Evolutionary conservation across 257 asterid species (phyloP), one percentile per base, ranked within the genome.

Genomic region (Verbascum thapsus): DNA sequence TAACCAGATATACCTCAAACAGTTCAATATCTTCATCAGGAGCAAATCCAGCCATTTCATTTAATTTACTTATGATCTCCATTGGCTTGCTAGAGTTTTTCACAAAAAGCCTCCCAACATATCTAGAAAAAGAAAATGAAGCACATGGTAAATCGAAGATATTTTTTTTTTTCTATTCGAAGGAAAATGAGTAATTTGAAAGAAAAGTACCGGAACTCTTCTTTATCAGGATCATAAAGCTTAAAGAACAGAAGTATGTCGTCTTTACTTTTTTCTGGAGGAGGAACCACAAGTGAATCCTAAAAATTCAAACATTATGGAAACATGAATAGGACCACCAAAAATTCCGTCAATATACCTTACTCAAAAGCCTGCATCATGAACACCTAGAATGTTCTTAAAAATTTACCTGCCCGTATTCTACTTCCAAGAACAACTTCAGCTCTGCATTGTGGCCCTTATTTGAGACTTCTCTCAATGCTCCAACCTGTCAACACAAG

Each of bases 201-300:
- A 13, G 34, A 32, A 54, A 30, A 60, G 63, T 82, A 94, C 99
- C 96, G 85, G 56, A 90, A 90, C 75, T 87, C 95, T 78, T 90
- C 97, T 72, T 85, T 94, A 70, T 76, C 90, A 54, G 97, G 95
- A 65, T 92, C 84, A 65, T 81, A 92, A 63, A 82, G 88, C 83
- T 92, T 92, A 69, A 92, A 89, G 84, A 92, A 92, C 75, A 92
- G 85, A 72, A 92, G 84, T 74, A 89, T 80, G 64, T 87, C 96
- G 60, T 92, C 99, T 83, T 85, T 92, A 47, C 43, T 85, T 79
- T 89, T 92, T 41, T 87, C 95, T 30, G 95, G 95, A 40, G 91
- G 94, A 73, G 90, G 86, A 65, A 74, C 71, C 39, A 83, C 84
- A 49, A 30, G 83, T 40, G 72, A 79, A 74, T 81, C 97, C 99